Base-by-base conservation (phyloP, 2,329 filamentous ascomycete genomes). In the Xylariaceae sp. region DNA sequence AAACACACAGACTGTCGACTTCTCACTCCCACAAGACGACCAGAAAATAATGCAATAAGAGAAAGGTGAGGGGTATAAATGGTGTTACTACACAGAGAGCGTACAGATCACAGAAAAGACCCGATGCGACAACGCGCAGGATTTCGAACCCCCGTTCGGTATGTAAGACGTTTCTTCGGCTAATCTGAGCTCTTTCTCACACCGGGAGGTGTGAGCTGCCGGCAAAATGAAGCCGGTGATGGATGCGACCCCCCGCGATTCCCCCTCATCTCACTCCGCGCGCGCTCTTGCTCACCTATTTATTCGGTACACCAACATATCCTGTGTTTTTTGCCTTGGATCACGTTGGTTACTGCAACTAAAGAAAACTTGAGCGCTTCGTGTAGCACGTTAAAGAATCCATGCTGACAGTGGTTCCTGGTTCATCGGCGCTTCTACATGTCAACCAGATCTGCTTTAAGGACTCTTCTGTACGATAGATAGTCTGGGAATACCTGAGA, bases 341-440 rank as follows among this genome's bases (percentile, higher is more conserved):
- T n/a, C n/a, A n/a, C n/a, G n/a, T n/a, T n/a, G n/a, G 5, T 30
- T 30, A 18, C 17, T 18, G 17, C 23, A 5, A 3, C 5, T 5
- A 30, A 3, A 30, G 23, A 30, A 5, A 30, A 30, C 4, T 42
- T 42, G 42, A 45, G 13, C 1, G 1, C 13, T 15, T 11, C 6
- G 17, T 13, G 35, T 37, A 15, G 51, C 9, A 34, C 42, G 42
- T 11, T 50, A 15, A 30, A n/a, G n/a, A n/a, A n/a, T n/a, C n/a
- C n/a, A n/a, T n/a, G n/a, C n/a, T n/a, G n/a, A n/a, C 11, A 50
- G 17, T 45, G 47, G 48, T 57, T 54, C 47, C 51, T 48, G 39
- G 39, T 17, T 47, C 39, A 47, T 37, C 23, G 48, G 35, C 10
- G 18, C 18, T 47, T n/a, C 35, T 30, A 15, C 53, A 37, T 51